Percentiles rank a stretch among this genome's conserved stretches.
phyloP scores from a whole-genome alignment of 2,329 filamentous ascomycete genomes.

The Colletotrichum sp. region DNA sequence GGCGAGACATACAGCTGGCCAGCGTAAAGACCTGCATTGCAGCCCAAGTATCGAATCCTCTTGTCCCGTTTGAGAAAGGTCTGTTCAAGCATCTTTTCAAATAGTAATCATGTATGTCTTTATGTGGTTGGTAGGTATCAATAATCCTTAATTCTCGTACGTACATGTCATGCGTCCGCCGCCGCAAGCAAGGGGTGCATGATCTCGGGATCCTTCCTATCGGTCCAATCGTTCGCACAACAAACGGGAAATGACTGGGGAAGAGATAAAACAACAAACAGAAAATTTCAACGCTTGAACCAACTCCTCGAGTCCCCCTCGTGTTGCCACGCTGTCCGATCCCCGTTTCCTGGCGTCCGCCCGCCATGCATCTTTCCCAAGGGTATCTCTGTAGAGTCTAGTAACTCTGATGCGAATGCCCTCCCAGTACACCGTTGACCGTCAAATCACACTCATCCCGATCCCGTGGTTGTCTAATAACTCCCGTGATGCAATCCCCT shows the following conservation, averaged over 20 bases:
- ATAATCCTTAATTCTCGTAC: slow-evolving; percentile 12
- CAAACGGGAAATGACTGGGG: neutral
- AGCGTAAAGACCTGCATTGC: neutral
- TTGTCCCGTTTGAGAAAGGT: neutral
- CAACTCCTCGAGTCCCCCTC: neutral
- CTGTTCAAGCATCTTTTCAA: neutral
- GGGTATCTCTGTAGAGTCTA: slow-evolving; percentile 23
- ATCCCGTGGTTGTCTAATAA: slow-evolving; percentile 6
- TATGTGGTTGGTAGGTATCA: neutral
- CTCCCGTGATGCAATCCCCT: neutral
- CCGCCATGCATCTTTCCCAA: neutral
- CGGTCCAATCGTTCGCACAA: neutral
- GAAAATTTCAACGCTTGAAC: slow-evolving; percentile 4
- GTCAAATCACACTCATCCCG: neutral
- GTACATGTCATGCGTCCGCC: neutral
- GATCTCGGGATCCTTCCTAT: slow-evolving; percentile 16
- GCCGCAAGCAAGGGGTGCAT: slow-evolving; percentile 17
- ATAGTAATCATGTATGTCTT: neutral
- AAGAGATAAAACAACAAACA: neutral
- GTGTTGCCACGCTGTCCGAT: neutral
- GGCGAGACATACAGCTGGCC: neutral
- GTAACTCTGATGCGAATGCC: slow-evolving; percentile 24
- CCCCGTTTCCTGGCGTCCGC: neutral
- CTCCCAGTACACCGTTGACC: neutral
- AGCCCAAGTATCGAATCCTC: neutral